phyloP scores from a whole-genome alignment of 2,329 filamentous ascomycete genomes.

The Neonectria punicea region DNA sequence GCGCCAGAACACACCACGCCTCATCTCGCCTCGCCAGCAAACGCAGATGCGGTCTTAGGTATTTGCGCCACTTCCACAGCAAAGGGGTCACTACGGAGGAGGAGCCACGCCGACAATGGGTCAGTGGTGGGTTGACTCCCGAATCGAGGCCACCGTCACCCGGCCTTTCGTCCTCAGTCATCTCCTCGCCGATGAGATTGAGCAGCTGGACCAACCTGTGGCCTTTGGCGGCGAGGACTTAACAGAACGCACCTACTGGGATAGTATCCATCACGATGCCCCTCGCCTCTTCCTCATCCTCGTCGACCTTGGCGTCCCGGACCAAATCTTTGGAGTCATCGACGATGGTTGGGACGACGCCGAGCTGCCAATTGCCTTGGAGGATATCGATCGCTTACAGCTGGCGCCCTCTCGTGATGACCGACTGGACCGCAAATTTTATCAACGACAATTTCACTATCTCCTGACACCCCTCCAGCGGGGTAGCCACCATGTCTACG shows the following conservation, averaged over 20 bases:
- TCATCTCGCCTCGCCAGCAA: not conserved
- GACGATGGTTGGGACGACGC: conserved; percentile 82
- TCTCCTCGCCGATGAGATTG: conserved; percentile 70
- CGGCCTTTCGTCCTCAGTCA: conserved; percentile 73
- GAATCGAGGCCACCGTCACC: conserved; percentile 76
- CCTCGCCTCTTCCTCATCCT: conserved; percentile 78
- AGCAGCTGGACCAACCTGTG: conserved; percentile 70
- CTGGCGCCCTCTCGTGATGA: conserved; percentile 70
- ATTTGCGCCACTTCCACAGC: conserved; percentile 3
- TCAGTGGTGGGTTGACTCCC: conserved; percentile 78
- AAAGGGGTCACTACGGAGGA: conserved; percentile 17
- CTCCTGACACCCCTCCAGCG: conserved; percentile 71
- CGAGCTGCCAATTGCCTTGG: conserved; percentile 75
- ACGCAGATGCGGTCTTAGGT: conserved; percentile 17
- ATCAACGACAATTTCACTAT: conserved; percentile 76
- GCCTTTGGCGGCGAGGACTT: conserved; percentile 72
- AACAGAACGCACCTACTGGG: conserved; percentile 80
- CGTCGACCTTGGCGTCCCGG: conserved; percentile 74
- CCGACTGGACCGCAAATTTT: conserved; percentile 74
- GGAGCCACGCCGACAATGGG: conserved; percentile 39
- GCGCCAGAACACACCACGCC: not conserved
- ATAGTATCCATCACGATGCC: conserved; percentile 78
- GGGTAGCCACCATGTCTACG: conserved; percentile 71
- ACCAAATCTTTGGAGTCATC: conserved; percentile 79
- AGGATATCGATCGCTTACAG: conserved; percentile 72